A percentile compares a stretch with the other conserved stretches of the same genome.
These are phyloP conservation scores for Cryptomeria japonica DNA, from an alignment of 75 land plant genomes.

Conservation along the genomic window DNA sequence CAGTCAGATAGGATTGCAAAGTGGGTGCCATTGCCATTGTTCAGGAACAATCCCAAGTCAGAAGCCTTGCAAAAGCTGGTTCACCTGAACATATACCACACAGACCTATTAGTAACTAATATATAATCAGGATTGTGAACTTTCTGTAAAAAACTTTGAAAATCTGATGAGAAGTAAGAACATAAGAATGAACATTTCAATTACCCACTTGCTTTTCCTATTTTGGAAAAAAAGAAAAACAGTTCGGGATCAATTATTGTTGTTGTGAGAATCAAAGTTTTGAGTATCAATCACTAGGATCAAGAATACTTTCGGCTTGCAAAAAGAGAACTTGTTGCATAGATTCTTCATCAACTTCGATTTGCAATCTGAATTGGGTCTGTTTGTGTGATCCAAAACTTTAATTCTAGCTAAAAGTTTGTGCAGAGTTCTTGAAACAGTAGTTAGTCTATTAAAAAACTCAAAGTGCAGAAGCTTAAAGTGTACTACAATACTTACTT, in stretches of 20 bases:
- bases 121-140: background rate
- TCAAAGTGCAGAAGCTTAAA: background rate
- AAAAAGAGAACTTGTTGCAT: background rate
- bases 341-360: background rate
- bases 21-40: background rate
- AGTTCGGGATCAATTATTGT: background rate
- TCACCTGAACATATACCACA: background rate
- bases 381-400: background rate
- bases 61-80: background rate
- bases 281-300: too few relatives aligned
- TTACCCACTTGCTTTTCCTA: background rate
- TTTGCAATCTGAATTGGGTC: background rate
- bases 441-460: background rate
- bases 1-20: background rate
- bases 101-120: background rate
- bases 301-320: background rate
- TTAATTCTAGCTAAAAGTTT: background rate
- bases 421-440: background rate
- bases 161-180: background rate
- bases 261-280: background rate
- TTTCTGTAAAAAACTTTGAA: background rate
- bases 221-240: background rate
- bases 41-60: background rate
- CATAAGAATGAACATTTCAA: background rate
- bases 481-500: background rate